Conservation (phyloP, 768 basidiomycete genomes). For the Exsudoporus frostii region DNA sequence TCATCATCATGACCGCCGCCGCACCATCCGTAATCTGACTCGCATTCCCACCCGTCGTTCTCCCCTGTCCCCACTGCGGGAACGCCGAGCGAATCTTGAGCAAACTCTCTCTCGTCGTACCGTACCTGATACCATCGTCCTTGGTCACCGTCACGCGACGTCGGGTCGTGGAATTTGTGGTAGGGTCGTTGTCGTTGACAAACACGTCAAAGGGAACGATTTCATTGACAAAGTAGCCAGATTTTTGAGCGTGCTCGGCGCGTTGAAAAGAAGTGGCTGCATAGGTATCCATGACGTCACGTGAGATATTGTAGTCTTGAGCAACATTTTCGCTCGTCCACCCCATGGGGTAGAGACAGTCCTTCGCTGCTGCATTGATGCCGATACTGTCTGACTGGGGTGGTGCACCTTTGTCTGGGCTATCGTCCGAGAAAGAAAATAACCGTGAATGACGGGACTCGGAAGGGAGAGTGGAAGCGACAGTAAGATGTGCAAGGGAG, state of each 20-base stretch:
- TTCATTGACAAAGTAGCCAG: slow-evolving; percentile 62
- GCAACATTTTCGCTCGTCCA: slow-evolving; percentile 91
- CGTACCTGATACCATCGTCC: slow-evolving; percentile 78
- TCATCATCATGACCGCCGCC: slow-evolving; percentile 81
- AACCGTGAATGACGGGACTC: neutral
- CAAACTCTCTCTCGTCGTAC: slow-evolving; percentile 65
- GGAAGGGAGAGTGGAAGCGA: neutral
- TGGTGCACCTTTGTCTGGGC: slow-evolving; percentile 63
- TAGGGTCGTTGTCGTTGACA: slow-evolving; percentile 56
- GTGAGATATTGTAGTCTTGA: slow-evolving; percentile 62
- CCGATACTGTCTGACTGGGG: slow-evolving; percentile 60
- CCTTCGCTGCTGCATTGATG: slow-evolving; percentile 50
- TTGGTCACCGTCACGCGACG: slow-evolving; percentile 53
- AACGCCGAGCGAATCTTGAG: slow-evolving; percentile 71
- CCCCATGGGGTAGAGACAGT: slow-evolving; percentile 75
- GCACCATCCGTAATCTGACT: slow-evolving; percentile 84
- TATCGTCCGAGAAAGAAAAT: slow-evolving; percentile 21
- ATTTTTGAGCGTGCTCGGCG: slow-evolving; percentile 69
- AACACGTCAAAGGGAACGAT: slow-evolving; percentile 75
- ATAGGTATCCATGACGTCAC: slow-evolving; percentile 73
- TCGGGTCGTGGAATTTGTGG: slow-evolving; percentile 44
- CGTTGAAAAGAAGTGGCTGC: slow-evolving; percentile 75
- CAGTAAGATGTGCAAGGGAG: neutral
- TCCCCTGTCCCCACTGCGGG: slow-evolving; percentile 73
- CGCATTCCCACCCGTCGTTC: slow-evolving; percentile 84